phyloP scores from a whole-genome alignment of 2,329 filamentous ascomycete genomes.

The Fusarium papillatum region DNA sequence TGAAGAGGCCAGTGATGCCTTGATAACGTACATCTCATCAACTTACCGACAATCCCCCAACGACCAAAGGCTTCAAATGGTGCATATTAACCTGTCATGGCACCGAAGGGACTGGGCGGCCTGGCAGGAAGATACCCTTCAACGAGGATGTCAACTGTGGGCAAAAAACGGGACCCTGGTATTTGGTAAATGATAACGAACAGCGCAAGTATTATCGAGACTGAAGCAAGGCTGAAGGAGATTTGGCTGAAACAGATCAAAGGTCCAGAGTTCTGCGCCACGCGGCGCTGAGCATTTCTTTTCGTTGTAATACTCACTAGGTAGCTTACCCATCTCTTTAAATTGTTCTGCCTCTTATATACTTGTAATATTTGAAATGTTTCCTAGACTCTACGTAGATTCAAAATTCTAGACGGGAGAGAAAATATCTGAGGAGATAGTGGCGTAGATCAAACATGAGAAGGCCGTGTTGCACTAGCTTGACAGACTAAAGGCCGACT shows the following conservation, averaged over 20 bases:
- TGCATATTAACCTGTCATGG: not conserved
- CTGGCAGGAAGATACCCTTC: not conserved
- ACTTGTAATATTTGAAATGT: not conserved
- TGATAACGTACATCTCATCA: slow-evolving; percentile 1
- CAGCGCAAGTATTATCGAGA: not conserved
- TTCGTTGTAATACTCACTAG: not conserved
- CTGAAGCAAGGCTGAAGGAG: not conserved
- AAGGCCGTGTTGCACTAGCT: not conserved
- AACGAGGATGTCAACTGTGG: not conserved
- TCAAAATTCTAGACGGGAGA: not conserved
- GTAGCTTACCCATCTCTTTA: not conserved
- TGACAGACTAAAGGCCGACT: not conserved
- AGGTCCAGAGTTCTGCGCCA: not conserved
- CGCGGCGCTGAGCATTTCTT: not conserved
- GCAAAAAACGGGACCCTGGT: not conserved
- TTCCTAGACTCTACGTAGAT: not conserved
- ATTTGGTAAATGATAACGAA: not conserved
- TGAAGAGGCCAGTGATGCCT: not conserved
- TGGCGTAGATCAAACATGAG: not conserved
- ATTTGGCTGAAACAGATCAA: not conserved
- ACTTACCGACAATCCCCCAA: not conserved
- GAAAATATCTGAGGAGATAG: not conserved
- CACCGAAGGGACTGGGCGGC: too few species aligned
- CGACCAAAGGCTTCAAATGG: not conserved
- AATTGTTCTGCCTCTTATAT: not conserved